Percentiles rank a stretch among this genome's conserved stretches.
phyloP scores from a whole-genome alignment of 495 filamentous ascomycete genomes.

The Aspergillus saccharolyticus region DNA sequence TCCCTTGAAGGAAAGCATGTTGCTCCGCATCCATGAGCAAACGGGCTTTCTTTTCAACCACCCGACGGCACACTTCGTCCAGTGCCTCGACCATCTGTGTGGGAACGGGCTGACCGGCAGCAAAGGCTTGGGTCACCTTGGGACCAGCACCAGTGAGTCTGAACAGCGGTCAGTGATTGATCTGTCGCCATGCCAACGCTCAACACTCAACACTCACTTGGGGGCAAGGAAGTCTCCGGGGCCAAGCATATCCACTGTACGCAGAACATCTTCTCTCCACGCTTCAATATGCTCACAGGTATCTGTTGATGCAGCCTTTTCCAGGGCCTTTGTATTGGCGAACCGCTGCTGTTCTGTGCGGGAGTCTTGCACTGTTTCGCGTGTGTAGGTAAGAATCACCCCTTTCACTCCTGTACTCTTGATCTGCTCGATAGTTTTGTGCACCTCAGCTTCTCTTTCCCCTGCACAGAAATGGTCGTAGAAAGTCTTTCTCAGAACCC shows the following conservation, averaged over 20 bases:
- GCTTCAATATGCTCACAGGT: conserved; percentile 53
- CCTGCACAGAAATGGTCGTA: conserved; percentile 48
- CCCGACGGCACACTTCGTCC: conserved; percentile 31
- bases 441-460: conserved; percentile 32
- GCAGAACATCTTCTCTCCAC: conserved; percentile 65
- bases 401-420: conserved; percentile 40
- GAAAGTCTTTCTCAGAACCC: conserved; percentile 39
- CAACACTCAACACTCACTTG: conserved; percentile 59
- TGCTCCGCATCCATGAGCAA: conserved; percentile 86
- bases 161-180: neutral
- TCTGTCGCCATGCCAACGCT: too few species aligned
- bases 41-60: conserved; percentile 53
- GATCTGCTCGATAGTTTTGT: conserved; percentile 29
- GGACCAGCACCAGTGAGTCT: conserved; percentile 32
- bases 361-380: conserved; percentile 41
- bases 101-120: conserved; percentile 26
- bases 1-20: conserved; percentile 65
- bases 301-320: conserved; percentile 8
- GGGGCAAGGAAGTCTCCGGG: conserved; percentile 75
- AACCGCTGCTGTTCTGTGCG: conserved; percentile 3
- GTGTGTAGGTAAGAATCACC: conserved; percentile 45
- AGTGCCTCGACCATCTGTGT: conserved; percentile 35
- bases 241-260: conserved; percentile 62
- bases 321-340: conserved; percentile 20
- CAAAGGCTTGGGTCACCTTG: conserved; percentile 28